Base-by-base conservation (phyloP, 257 asterid genomes). In the Solanum pinnatisectum region DNA sequence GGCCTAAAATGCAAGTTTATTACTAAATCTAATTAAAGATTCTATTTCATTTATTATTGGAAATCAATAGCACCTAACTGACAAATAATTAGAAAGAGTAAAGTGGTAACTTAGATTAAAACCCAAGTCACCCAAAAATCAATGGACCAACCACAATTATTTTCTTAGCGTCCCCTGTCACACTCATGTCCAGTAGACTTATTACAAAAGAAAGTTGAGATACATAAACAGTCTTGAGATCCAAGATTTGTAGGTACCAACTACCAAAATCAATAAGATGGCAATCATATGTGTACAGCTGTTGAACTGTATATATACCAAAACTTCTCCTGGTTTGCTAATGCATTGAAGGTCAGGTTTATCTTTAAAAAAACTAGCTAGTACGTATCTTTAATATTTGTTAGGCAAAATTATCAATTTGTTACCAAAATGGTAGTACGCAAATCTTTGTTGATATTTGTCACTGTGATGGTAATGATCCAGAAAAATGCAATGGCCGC, bases 401-500 rank as follows among this genome's bases (percentile, higher is more conserved):
- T 56, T 76, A 30, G 67, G 52, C 39, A 44, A 27, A 65, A 84
- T 25, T 25, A 56, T 56, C 65, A 65, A 16, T 84, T 84, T 35
- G 27, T 16, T 15, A 65, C 23, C 39, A 87, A 87, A 23, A 93
- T 91, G 94, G 16, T 25, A 88, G 87, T 87, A 67, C 72, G 59
- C 89, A 89, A 87, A 77, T 60, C 81, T 72, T 20, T 73, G 70
- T 70, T 90, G 46, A 30, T 88, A 0, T 59, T 76, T 9, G 84
- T 90, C 27, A 6, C 92, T 67, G 25, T 89, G 30, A 85, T 18
- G 16, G 56, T 87, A 2, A 30, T 73, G 8, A 10, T 86, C 84
- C 39, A 37, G n/a, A 77, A 88, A 87, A 88, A 88, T 87, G 91
- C 91, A 68, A 37, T 88, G 5, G 98, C 98, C 2, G 89, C 94